These are phyloP conservation scores for Erodium moschatum DNA, from an alignment of 441 rosid species.

Conservation along the genomic window DNA sequence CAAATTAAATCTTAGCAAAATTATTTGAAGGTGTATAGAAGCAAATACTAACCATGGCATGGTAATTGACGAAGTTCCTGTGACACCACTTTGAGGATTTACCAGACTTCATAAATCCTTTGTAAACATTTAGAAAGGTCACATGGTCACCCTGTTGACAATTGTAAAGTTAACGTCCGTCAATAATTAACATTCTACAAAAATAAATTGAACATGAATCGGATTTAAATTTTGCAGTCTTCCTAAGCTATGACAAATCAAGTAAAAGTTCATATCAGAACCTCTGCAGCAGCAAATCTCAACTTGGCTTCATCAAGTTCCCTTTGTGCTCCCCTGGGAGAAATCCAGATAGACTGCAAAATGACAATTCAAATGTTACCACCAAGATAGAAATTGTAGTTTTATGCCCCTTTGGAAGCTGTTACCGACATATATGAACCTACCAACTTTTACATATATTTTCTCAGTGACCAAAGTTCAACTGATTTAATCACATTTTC, in stretches of 20 bases:
- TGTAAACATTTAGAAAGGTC: constrained; percentile 75
- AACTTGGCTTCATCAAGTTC: constrained; percentile 84
- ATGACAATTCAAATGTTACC: constrained; percentile 12
- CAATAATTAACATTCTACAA: neutral
- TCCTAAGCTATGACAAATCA: no score
- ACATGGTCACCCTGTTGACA: constrained; percentile 78
- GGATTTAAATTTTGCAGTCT: neutral
- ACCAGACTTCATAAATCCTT: constrained; percentile 75
- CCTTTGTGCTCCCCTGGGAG: constrained; percentile 64
- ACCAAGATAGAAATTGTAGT: no score
- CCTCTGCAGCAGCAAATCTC: constrained; percentile 99
- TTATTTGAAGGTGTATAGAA: constrained; percentile 5
- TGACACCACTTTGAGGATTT: constrained; percentile 80
- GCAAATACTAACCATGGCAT: constrained; percentile 56
- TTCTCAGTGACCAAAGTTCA: neutral
- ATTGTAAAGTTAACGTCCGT: neutral
- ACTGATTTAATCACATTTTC: neutral
- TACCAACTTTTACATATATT: neutral
- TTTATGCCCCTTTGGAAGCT: neutral
- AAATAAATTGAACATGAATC: neutral
- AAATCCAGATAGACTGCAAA: constrained; percentile 86
- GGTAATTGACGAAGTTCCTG: constrained; percentile 68
- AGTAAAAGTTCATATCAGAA: constrained; percentile 21
- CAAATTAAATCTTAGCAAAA: neutral
- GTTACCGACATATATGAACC: neutral